Conservation (phyloP, 257 asterid species). For the Primulina eburnea region DNA sequence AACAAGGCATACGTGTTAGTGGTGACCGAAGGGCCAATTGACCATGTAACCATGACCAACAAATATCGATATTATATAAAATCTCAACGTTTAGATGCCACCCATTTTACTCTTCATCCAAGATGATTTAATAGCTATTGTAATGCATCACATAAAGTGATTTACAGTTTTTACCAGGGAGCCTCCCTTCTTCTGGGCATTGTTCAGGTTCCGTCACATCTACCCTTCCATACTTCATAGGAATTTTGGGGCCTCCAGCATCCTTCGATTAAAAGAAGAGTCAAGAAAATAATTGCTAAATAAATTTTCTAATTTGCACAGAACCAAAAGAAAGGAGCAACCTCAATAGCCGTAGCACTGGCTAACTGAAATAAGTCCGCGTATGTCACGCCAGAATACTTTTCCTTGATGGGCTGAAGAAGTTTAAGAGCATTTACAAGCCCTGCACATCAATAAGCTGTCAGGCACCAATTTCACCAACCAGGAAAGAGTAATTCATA, state of each 20-base stretch:
- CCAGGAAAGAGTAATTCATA: slow-evolving; percentile 4
- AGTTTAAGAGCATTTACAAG: slow-evolving; percentile 95
- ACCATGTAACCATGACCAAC: neutral
- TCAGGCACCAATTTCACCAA: slow-evolving; percentile 32
- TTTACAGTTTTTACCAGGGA: slow-evolving; percentile 66
- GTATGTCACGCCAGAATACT: slow-evolving; percentile 71
- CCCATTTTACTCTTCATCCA: slow-evolving; percentile 8
- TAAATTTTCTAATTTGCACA: slow-evolving; percentile 8
- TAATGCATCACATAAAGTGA: slow-evolving; percentile 10
- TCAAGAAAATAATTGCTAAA: slow-evolving; percentile 18
- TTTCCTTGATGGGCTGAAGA: slow-evolving; percentile 92
- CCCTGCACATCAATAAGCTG: slow-evolving; percentile 50
- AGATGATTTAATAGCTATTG: neutral
- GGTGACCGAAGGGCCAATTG: neutral
- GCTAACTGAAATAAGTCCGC: slow-evolving; percentile 97
- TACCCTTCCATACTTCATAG: slow-evolving; percentile 96
- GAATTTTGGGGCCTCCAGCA: slow-evolving; percentile 95
- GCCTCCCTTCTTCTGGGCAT: slow-evolving; percentile 99
- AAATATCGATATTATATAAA: slow-evolving; percentile 8
- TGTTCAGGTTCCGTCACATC: slow-evolving; percentile 78
- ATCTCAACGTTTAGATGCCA: neutral
- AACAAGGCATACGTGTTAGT: neutral
- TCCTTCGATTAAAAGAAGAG: slow-evolving; percentile 48
- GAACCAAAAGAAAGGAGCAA: slow-evolving; percentile 25
- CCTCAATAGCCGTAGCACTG: slow-evolving; percentile 97